These are phyloP conservation scores for Xylariaceae sp. DNA, from an alignment of 2,329 filamentous ascomycete species.

Conservation along the genomic window DNA sequence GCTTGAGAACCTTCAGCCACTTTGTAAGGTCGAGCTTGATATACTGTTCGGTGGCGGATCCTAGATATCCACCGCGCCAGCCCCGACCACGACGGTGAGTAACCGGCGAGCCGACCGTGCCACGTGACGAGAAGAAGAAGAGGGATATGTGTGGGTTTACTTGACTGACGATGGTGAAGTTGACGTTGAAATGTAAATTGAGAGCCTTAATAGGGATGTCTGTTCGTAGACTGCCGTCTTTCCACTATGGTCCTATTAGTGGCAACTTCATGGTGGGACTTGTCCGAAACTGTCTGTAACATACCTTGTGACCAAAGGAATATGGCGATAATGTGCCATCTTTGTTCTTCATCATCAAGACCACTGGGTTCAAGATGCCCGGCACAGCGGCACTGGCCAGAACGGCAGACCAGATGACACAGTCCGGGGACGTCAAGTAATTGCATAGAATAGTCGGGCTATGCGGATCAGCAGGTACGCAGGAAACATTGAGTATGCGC, in stretches of 20 bases:
- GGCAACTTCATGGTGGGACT: neutral
- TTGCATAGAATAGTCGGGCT: conserved; percentile 90
- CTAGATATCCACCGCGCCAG: conserved; percentile 93
- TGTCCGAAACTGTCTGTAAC: neutral
- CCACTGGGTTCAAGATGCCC: conserved; percentile 90
- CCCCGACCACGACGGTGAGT: conserved; percentile 90
- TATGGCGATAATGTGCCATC: conserved; percentile 80
- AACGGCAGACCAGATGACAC: conserved; percentile 97
- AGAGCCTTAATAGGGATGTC: conserved; percentile 93
- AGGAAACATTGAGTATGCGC: conserved; percentile 91
- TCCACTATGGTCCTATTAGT: conserved; percentile 55
- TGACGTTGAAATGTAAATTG: conserved; percentile 97
- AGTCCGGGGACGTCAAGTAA: conserved; percentile 91
- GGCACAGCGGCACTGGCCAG: conserved; percentile 93
- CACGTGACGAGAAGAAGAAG: conserved; percentile 96
- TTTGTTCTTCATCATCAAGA: conserved; percentile 82
- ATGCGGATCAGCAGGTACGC: conserved; percentile 92
- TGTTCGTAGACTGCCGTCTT: conserved; percentile 89
- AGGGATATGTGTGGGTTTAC: conserved; percentile 98
- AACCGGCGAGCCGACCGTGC: conserved; percentile 86
- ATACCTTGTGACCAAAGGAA: conserved; percentile 83
- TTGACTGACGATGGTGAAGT: conserved; percentile 84
- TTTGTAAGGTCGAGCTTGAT: conserved; percentile 96
- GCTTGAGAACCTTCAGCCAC: conserved; percentile 92
- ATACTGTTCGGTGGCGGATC: conserved; percentile 88